Evolutionary conservation across 495 filamentous ascomycete genomes (phyloP).

Genomic region (Aspergillus biplanus): DNA sequence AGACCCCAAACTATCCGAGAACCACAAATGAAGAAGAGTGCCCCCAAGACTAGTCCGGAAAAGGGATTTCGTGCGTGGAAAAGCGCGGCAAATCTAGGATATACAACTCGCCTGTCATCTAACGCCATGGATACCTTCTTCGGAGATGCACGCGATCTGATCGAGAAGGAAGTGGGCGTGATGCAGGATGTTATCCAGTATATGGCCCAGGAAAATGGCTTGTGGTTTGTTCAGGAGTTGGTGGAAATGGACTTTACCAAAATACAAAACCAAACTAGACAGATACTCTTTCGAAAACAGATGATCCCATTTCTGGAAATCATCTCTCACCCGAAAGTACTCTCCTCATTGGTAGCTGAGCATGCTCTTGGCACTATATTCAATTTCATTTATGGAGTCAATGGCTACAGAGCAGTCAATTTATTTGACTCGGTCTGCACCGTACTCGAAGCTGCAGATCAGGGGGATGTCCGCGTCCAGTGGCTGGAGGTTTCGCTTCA

Average conservation of each 20-base stretch:
- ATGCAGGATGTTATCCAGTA: constrained; percentile 16
- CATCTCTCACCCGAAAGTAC: constrained; percentile 11
- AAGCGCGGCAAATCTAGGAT: background rate
- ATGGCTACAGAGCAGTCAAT: background rate
- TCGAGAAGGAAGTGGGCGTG: background rate
- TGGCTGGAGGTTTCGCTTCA: constrained; percentile 9
- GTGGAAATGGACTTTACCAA: background rate
- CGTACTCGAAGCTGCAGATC: background rate
- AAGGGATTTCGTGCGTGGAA: constrained; percentile 4
- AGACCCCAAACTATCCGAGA: too few species aligned
- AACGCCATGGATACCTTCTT: constrained; percentile 3
- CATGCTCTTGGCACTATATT: constrained; percentile 12
- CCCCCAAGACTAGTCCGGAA: background rate
- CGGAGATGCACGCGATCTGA: background rate
- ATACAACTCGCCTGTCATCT: background rate
- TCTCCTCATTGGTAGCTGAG: constrained; percentile 7
- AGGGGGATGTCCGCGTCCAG: background rate
- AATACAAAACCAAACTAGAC: background rate
- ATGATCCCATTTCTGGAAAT: constrained; percentile 7
- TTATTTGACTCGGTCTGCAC: constrained; percentile 2
- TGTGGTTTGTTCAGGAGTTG: constrained; percentile 9
- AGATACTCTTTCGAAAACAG: background rate
- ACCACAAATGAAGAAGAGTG: background rate
- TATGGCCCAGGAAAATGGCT: constrained; percentile 7
- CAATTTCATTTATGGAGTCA: constrained; percentile 9